Conservation (phyloP, 805 yeast species). For the Teunomyces barrocoloradensis region DNA sequence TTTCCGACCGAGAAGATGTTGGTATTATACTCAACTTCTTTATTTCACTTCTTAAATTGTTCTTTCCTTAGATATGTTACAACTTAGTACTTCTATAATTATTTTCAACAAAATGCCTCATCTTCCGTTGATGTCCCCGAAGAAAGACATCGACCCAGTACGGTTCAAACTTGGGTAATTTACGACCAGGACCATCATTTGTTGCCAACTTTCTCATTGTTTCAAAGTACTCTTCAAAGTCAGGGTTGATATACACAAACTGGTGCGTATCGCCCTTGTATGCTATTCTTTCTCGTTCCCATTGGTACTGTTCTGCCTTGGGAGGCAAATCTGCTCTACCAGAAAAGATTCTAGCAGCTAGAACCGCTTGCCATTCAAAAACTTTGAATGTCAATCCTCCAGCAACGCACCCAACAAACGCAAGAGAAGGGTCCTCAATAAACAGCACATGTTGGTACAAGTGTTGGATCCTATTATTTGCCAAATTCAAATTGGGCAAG, state of each 20-base stretch:
- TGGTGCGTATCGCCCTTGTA: conserved; percentile 32
- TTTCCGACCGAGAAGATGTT: neutral
- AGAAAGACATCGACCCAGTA: conserved; percentile 18
- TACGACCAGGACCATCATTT: conserved; percentile 21
- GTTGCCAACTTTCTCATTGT: conserved; percentile 18
- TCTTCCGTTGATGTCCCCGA: conserved; percentile 18
- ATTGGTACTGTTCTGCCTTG: conserved; percentile 22
- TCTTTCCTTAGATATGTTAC: conserved; percentile 1
- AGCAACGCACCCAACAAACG: conserved; percentile 35
- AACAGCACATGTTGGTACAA: conserved; percentile 33
- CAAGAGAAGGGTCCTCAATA: conserved; percentile 29
- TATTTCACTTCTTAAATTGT: neutral
- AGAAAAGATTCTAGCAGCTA: conserved; percentile 30
- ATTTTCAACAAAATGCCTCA: conserved; percentile 14
- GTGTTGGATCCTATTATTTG: conserved; percentile 27
- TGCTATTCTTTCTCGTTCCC: conserved; percentile 26
- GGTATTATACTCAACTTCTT: neutral
- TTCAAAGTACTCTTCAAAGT: conserved; percentile 22
- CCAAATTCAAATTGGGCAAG: conserved; percentile 19
- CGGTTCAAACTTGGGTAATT: conserved; percentile 19
- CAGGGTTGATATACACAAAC: conserved; percentile 15
- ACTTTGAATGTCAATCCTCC: conserved; percentile 40
- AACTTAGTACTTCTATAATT: conserved; percentile 10
- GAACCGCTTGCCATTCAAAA: conserved; percentile 41
- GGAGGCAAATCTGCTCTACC: conserved; percentile 30